Base-by-base conservation (phyloP, 768 basidiomycete genomes). In the Chalciporus sphaerocephalus region DNA sequence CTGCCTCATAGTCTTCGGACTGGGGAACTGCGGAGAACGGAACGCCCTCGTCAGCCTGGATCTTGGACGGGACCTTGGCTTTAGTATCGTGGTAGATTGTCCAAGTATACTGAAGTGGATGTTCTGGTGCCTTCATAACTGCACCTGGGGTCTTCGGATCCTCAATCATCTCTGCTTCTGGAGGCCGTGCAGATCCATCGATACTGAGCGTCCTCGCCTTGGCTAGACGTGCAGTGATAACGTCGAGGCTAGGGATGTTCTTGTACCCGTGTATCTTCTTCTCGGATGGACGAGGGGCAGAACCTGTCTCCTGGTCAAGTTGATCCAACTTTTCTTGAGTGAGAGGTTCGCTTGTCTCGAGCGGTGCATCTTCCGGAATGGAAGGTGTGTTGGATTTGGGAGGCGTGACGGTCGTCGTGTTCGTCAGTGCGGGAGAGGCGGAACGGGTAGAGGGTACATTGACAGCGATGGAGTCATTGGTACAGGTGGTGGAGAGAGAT, bases 51-150 rank as follows among this genome's bases (percentile, higher is more conserved):
- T 70, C 64, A n/a, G 10, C 45, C 87, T 32, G 30, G 9, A n/a
- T 83, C 38, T 38, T 38, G 13, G 13, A 72, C 75, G 85, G 78
- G 44, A 69, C 73, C 65, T 86, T 85, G 49, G 81, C 61, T 72
- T 94, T 95, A 18, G 84, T 78, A 61, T 96, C 93, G 65, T 92
- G 90, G 65, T 81, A 96, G 50, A 95, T 75, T 11, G 89, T 93
- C 92, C 92, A 95, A 32, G 80, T 63, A 63, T 84, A 87, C 58
- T 91, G 87, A 20, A 95, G 70, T 6, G 92, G 92, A 61, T 92
- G 92, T 60, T 90, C 89, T 5, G 83, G 83, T 21, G 69, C 72
- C 56, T 75, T 73, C 47, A 83, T 78, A 47, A 80, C 82, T 38
- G 83, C 67, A 7, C 87, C 85, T 15, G 86, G 87, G 1, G 87